phyloP scores from a whole-genome alignment of 768 basidiomycete species.

The Phallus indusiatus region DNA sequence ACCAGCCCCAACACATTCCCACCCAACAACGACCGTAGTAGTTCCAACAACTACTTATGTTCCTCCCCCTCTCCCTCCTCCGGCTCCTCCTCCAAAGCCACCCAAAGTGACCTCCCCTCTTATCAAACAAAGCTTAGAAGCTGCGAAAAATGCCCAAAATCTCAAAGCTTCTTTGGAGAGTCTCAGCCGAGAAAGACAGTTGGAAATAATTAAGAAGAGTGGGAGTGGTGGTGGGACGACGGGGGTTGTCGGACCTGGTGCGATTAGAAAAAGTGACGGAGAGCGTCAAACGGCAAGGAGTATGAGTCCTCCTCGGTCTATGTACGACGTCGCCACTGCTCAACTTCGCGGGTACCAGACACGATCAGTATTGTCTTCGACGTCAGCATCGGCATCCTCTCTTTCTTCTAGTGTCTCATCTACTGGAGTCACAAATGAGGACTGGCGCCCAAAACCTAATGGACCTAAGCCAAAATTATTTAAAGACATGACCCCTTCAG shows the following conservation, averaged over 20 bases:
- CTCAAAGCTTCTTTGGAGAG: constrained; percentile 61
- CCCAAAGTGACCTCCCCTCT: constrained; percentile 50
- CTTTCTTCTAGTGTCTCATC: constrained; percentile 19
- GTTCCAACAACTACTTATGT: not conserved
- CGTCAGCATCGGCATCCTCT: constrained; percentile 9
- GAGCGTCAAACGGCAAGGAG: not conserved
- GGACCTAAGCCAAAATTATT: constrained; percentile 25
- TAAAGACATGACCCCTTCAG: constrained; percentile 24
- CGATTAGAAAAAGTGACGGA: not conserved
- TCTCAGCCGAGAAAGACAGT: constrained; percentile 58
- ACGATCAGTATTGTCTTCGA: constrained; percentile 9
- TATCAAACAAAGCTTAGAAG: constrained; percentile 68
- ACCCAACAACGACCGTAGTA: constrained; percentile 16
- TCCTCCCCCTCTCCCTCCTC: constrained; percentile 15
- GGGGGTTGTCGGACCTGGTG: not conserved
- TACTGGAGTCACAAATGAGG: constrained; percentile 26
- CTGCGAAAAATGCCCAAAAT: constrained; percentile 59
- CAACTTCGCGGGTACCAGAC: constrained; percentile 13
- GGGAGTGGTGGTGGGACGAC: constrained; percentile 37
- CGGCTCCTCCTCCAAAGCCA: constrained; percentile 9
- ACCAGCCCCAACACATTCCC: not conserved
- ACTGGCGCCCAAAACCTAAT: constrained; percentile 22
- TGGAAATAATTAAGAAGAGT: constrained; percentile 58
- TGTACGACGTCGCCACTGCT: constrained; percentile 16
- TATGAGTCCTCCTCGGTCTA: constrained; percentile 10